Evolutionary conservation across 2,329 filamentous ascomycete species (phyloP).

Genomic region (Hypoxylon sp.): DNA sequence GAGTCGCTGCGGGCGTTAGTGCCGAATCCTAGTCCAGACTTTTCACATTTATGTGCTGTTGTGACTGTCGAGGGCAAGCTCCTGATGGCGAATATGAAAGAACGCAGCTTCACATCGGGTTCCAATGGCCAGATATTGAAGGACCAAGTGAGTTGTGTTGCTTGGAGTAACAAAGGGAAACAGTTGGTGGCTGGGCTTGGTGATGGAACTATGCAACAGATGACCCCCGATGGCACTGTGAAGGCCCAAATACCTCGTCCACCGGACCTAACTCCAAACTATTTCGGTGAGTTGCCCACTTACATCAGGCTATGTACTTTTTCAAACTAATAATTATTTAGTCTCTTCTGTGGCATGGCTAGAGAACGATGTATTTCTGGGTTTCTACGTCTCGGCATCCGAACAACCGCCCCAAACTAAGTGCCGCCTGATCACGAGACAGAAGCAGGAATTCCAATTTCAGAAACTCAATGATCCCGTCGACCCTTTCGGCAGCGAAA

Average conservation of each 20-base stretch:
- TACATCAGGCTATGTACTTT: constrained; percentile 6
- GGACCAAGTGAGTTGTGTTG: constrained; percentile 81
- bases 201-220: constrained; percentile 83
- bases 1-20: constrained; percentile 78
- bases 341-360: constrained; percentile 89
- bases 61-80: constrained; percentile 85
- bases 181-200: constrained; percentile 88
- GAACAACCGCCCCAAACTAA: constrained; percentile 71
- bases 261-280: constrained; percentile 70
- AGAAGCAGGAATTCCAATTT: constrained; percentile 74
- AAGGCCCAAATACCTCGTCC: constrained; percentile 86
- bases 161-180: constrained; percentile 94
- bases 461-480: constrained; percentile 82
- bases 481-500: constrained; percentile 74
- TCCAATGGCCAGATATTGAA: constrained; percentile 73
- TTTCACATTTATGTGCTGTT: constrained; percentile 80
- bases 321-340: constrained; percentile 52
- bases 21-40: constrained; percentile 82
- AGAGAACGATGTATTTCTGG: constrained; percentile 85
- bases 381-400: constrained; percentile 77
- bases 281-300: constrained; percentile 69
- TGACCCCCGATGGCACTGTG: constrained; percentile 81
- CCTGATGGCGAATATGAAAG: constrained; percentile 83
- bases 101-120: constrained; percentile 67
- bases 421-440: constrained; percentile 83